A percentile compares a stretch with the other conserved stretches of the same genome.
Conservation (phyloP, 2,329 filamentous ascomycete genomes). For the Blastomyces gilchristii region DNA sequence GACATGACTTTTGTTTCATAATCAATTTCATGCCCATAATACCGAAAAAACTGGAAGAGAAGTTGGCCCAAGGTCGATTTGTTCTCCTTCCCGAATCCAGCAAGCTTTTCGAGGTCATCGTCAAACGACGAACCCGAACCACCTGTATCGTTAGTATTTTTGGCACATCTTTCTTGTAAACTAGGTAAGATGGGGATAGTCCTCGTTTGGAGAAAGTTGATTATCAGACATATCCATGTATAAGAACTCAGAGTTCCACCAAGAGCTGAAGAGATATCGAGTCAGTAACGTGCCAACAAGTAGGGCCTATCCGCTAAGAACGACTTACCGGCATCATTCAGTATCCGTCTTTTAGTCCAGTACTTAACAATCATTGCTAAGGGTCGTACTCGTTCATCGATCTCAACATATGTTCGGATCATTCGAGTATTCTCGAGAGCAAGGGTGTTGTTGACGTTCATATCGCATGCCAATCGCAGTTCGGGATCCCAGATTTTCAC, state of each 20-base stretch:
- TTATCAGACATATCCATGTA: constrained; percentile 97
- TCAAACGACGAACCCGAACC: constrained; percentile 64
- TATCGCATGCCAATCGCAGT: constrained; percentile 78
- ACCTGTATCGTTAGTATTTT: constrained; percentile 47
- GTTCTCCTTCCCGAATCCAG: constrained; percentile 66
- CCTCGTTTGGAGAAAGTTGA: constrained; percentile 87
- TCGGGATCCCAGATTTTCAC: constrained; percentile 99
- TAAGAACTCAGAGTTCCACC: constrained; percentile 95
- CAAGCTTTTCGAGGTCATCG: constrained; percentile 67
- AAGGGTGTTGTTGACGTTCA: constrained; percentile 97
- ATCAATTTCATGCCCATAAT: constrained; percentile 87
- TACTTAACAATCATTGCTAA: constrained; percentile 96
- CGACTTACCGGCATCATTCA: constrained; percentile 86
- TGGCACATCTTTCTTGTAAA: constrained; percentile 60
- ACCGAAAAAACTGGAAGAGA: constrained; percentile 91
- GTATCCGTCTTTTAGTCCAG: constrained; percentile 84
- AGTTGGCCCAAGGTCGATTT: constrained; percentile 72
- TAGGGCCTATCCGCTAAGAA: neutral
- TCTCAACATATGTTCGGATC: constrained; percentile 93
- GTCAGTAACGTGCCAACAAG: constrained; percentile 16
- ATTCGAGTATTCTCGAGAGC: constrained; percentile 94
- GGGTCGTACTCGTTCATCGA: constrained; percentile 80
- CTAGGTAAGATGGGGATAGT: constrained; percentile 74
- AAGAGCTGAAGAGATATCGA: constrained; percentile 50
- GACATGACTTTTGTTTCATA: constrained; percentile 79